Percentiles rank a stretch among this genome's conserved stretches.
Conservation (phyloP, 78 protist genomes). For the Bodo saltans region DNA sequence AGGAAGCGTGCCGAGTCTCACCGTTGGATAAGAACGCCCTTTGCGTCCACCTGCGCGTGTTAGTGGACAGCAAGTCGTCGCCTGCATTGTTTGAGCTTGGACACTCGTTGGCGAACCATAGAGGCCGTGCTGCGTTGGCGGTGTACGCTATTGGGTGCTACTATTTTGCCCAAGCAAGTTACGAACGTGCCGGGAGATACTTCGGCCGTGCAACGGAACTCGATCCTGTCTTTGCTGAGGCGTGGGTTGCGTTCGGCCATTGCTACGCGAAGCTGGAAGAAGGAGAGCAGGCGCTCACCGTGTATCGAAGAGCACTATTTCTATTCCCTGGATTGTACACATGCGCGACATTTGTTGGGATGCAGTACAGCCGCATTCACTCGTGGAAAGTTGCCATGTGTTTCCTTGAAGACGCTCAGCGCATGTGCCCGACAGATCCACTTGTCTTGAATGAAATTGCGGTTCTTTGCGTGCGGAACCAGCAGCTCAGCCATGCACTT, state of each 20-base stretch:
- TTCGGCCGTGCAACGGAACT: neutral
- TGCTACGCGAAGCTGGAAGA: neutral
- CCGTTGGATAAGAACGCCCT: too few relatives aligned
- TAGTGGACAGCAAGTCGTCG: too few relatives aligned
- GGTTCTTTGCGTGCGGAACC: neutral
- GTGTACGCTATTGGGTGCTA: neutral
- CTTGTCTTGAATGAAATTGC: neutral
- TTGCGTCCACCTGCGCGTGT: too few relatives aligned
- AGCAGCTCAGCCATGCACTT: neutral
- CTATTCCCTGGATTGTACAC: neutral
- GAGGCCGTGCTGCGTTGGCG: too few relatives aligned
- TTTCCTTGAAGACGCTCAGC: neutral
- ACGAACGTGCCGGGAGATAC: neutral
- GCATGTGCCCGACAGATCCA: neutral
- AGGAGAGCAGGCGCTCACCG: neutral
- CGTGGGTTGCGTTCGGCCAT: neutral
- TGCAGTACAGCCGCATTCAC: neutral
- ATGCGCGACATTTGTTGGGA: neutral
- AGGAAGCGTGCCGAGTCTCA: too few relatives aligned
- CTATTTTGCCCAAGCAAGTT: neutral
- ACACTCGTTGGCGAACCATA: too few relatives aligned
- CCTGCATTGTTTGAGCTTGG: too few relatives aligned
- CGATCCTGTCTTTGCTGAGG: neutral
- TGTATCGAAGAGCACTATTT: neutral
- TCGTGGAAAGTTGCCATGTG: neutral